A percentile compares a stretch with the other conserved stretches of the same genome.
These are phyloP conservation scores for Asterionellopsis glacialis DNA, from an alignment of 108 stramenopile species.

Conservation along the genomic window DNA sequence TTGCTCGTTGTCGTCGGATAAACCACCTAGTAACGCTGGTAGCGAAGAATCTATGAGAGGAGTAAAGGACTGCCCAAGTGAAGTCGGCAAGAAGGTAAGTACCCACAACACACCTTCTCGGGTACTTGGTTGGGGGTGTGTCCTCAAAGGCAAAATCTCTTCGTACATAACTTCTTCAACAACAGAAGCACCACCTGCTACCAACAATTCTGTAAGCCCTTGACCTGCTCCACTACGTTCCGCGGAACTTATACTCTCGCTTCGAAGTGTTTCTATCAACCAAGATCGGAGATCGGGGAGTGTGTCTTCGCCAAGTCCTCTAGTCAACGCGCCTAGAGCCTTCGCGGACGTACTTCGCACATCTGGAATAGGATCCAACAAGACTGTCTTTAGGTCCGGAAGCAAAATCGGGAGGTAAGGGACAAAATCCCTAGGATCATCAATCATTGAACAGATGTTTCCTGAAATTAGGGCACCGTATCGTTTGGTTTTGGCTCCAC, in stretches of 20 bases:
- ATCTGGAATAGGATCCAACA: slow-evolving; percentile 97
- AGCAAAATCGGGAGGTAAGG: slow-evolving; percentile 92
- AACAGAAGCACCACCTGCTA: slow-evolving; percentile 66
- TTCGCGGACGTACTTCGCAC: slow-evolving; percentile 90
- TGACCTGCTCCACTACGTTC: slow-evolving; percentile 98
- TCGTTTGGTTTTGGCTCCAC: slow-evolving; percentile 90
- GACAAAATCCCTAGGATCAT: slow-evolving; percentile 89
- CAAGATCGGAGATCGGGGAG: slow-evolving; percentile 92
- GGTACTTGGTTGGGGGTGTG: slow-evolving; percentile 83
- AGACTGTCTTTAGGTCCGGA: slow-evolving; percentile 84
- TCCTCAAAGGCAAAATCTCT: slow-evolving; percentile 86
- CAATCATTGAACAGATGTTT: slow-evolving; percentile 96
- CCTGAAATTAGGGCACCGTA: slow-evolving; percentile 96
- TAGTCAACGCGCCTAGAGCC: slow-evolving; percentile 88
- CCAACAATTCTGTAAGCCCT: slow-evolving; percentile 88
- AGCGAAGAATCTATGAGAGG: slow-evolving; percentile 81
- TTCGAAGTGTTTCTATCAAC: slow-evolving; percentile 84
- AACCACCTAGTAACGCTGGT: slow-evolving; percentile 89
- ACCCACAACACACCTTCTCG: slow-evolving; percentile 99
- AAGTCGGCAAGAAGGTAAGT: slow-evolving; percentile 95
- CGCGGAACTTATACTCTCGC: slow-evolving; percentile 74
- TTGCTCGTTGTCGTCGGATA: slow-evolving; percentile 92
- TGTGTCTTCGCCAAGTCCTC: slow-evolving; percentile 90
- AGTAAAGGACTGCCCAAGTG: slow-evolving; percentile 84
- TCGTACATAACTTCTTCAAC: slow-evolving; percentile 73